Base-by-base conservation (phyloP, 108 stramenopile species). In the Cyclotella sp. region DNA sequence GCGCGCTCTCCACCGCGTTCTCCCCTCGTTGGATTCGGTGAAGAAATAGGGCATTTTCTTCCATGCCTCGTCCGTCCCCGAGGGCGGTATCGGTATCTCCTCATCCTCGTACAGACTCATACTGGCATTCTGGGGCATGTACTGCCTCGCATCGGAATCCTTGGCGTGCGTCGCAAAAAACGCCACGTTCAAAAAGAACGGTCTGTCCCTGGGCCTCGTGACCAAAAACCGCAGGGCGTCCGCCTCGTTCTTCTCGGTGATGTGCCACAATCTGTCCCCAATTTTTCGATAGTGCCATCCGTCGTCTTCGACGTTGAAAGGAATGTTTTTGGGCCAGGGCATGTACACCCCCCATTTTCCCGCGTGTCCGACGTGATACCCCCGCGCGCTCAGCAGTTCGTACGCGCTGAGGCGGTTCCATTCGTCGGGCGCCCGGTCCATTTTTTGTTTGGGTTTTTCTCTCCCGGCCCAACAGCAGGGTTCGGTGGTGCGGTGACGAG, bases 131-230 rank as follows among this genome's bases (percentile, higher is more conserved):
- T 88, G 84, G 14, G 89, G 88, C 45, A 83, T 77, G 59, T 91
- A 91, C 28, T 85, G 84, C 49, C 75, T 19, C 0, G 27, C 26
- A 27, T 78, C 77, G 2, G 63, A 29, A 52, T 89, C 86, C 7
- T 85, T 63, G 34, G 87, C 84, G 46, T 91, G 89, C 15, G 91
- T 89, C 0, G 94, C 91, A 86, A 87, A 95, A 49, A 92, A 95
- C 24, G 86, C 83, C 0, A 92, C 89, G 57, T 79, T 91, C 68
- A 95, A 57, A 24, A 81, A 78, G 81, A 95, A 95, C 2, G 81
- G 82, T 49, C 86, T 87, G 41, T 90, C 87, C 46, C 75, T 75
- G 22, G 89, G 88, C n/a, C 89, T 62, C 19, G 83, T 44, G 2
- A 45, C 51, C 52, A 92, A 62, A 70, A 92, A 92, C 12, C 87